phyloP scores from a whole-genome alignment of 2,329 filamentous ascomycete species.

The Fragosphaeria purpurea region DNA sequence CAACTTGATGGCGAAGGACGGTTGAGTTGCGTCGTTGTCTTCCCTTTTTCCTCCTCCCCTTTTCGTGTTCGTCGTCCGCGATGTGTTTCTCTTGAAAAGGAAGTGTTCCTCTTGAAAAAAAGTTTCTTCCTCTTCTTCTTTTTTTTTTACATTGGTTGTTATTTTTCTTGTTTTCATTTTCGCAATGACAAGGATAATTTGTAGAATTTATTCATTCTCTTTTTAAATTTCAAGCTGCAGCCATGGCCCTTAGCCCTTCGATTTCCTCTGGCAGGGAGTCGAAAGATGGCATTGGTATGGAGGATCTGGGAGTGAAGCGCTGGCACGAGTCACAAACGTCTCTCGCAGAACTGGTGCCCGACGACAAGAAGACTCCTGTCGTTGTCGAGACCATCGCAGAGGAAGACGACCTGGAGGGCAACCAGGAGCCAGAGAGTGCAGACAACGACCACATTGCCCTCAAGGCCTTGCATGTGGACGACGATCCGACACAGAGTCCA shows the following conservation, averaged over 20 bases:
- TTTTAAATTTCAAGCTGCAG: background rate
- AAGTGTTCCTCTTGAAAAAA: background rate
- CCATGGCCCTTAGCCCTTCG: too few species aligned
- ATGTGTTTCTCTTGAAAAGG: background rate
- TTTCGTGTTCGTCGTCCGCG: too few species aligned
- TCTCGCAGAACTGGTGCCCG: too few species aligned
- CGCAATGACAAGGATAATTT: too few species aligned
- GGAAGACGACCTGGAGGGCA: background rate
- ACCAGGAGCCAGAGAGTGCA: background rate
- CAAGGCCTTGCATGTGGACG: slow-evolving; percentile 13
- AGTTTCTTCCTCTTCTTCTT: background rate
- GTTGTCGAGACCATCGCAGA: background rate
- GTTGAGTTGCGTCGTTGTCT: too few species aligned
- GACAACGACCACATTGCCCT: slow-evolving; percentile 11
- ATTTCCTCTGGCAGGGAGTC: background rate
- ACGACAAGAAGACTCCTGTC: background rate
- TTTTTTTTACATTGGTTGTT: too few species aligned
- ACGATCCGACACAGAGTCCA: slow-evolving; percentile 14
- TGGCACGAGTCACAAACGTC: too few species aligned
- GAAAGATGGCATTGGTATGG: too few species aligned
- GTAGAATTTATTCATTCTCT: background rate
- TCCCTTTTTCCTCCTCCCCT: too few species aligned
- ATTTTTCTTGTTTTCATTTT: background rate
- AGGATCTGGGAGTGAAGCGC: too few species aligned
- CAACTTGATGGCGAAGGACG: too few species aligned